Evolutionary conservation across 352 stramenopile species (phyloP), one percentile per base, ranked within the genome.

Genomic region (Phytopythium mirpurense): DNA sequence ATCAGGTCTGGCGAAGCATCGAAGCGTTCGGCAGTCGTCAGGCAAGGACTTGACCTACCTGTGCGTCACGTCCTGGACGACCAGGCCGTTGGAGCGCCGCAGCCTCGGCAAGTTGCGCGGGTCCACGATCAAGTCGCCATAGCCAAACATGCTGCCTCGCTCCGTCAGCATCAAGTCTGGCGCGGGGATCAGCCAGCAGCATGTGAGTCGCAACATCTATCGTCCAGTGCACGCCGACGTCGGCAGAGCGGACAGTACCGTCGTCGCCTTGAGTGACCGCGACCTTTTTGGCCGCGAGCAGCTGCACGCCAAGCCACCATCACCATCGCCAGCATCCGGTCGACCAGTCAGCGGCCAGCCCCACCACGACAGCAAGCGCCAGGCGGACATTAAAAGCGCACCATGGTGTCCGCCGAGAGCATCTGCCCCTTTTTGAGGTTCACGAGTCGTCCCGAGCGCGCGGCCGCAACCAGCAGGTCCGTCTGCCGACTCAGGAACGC

Each of bases 381-480:
- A 46, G 7, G 34, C 57, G 40, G 46, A 78, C 78, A 27, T 8
- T 19, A 16, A n/a, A 21, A 31, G 2, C 40, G 40, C 21, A 45
- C 40, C 86, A 95, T 95, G 19, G 84, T 93, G 46, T 90, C 82
- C 7, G 81, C 68, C 15, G 78, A 89, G 3, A 90, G 76, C 78
- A 96, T 93, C 54, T 96, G 86, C 9, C 85, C 86, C 38, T 94
- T 93, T 61, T 95, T 96, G 37, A 96, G 68, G 60, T 95, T 93
- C 51, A 96, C 82, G 10, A 94, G 71, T 47, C 73, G 65, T 10
- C 86, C 86, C 0, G 82, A 87, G 23, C 64, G 62, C 14, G 85
- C 85, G n/a, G 82, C 85, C 27, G 74, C 80, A 19, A 93, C 77
- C 5, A 96, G 59, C 27, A 96, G 61, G 60, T 96, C 86, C 2